phyloP scores from a whole-genome alignment of 2,329 filamentous ascomycete species.

The Blumeria hordei region DNA sequence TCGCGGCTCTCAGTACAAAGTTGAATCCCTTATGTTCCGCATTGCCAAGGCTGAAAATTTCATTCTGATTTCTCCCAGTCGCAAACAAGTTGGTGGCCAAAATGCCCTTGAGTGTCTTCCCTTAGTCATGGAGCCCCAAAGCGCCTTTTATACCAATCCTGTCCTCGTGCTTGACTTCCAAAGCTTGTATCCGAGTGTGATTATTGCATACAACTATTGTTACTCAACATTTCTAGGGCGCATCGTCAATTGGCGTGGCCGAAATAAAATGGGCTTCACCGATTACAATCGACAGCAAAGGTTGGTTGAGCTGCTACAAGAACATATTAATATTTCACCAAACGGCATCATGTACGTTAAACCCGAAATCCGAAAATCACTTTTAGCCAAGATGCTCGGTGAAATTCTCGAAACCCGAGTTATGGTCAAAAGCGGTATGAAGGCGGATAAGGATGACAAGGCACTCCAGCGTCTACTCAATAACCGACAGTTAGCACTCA shows the following conservation, averaged over 20 bases:
- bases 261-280: slow-evolving; percentile 82
- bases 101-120: slow-evolving; percentile 88
- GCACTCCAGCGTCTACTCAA: slow-evolving; percentile 68
- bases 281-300: slow-evolving; percentile 60
- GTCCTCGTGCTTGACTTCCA: slow-evolving; percentile 87
- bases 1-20: slow-evolving; percentile 90
- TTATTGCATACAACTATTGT: slow-evolving; percentile 99
- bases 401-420: slow-evolving; percentile 90
- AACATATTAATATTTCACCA: slow-evolving; percentile 75
- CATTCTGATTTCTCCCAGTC: slow-evolving; percentile 67
- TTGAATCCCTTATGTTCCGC: slow-evolving; percentile 95
- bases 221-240: slow-evolving; percentile 91
- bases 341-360: slow-evolving; percentile 95
- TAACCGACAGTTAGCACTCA: slow-evolving; percentile 80
- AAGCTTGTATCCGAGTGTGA: slow-evolving; percentile 84
- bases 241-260: slow-evolving; percentile 66
- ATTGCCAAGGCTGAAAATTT: slow-evolving; percentile 96
- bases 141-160: slow-evolving; percentile 77
- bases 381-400: slow-evolving; percentile 86
- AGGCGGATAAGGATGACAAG: slow-evolving; percentile 71
- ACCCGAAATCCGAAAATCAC: slow-evolving; percentile 60
- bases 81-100: slow-evolving; percentile 77
- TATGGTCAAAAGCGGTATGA: slow-evolving; percentile 97
- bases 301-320: slow-evolving; percentile 52
- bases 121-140: slow-evolving; percentile 92